Evolutionary conservation across 495 filamentous ascomycete genomes (phyloP), one percentile per base, ranked within the genome.

Genomic region (Daldinia bambusicola): DNA sequence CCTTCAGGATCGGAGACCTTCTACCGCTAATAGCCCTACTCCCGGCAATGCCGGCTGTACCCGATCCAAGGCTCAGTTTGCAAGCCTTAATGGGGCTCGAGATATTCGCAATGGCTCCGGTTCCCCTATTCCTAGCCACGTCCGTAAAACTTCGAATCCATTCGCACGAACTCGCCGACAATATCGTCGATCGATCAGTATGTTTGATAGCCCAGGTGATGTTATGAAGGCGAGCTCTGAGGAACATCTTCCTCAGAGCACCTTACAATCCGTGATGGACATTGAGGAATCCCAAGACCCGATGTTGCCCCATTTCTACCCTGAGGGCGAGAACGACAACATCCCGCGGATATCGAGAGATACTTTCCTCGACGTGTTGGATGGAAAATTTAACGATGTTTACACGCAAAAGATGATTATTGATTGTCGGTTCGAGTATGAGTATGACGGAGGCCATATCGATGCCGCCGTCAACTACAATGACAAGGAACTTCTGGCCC

Each of bases 351-450:
- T 99, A 76, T 87, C 89, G 26, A 88, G 90, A 68, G 80, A 85
- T 26, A 97, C 92, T 16, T 85, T 98, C 76, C 81, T 96, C 55
- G 87, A 92, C 12, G 86, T 99, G n/a, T 83, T 98, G 53, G 91
- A 97, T 79, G 93, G 93, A 40, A 91, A 92, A 72, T 98, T 89
- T 78, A 87, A 88, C 63, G 84, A 88, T 14, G 72, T 86, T 1
- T 98, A 90, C 74, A 89, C 92, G 57, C 86, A 93, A 66, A 89
- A 91, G 68, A 85, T 95, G 78, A 83, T 99, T 70, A 89, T 99
- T 58, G 96, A 99, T 75, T 99, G 96, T 76, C 92, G 95, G 10
- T 99, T 99, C 77, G 96, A 98, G 80, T 99, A 98, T 78, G 96
- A 99, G 80, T 99, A 94, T 78, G 90, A 97, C 34, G 96, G 96